A percentile compares a stretch with the other conserved stretches of the same genome.
Conservation (phyloP, 2,329 filamentous ascomycete genomes). For the Monosporascus cannonballus region DNA sequence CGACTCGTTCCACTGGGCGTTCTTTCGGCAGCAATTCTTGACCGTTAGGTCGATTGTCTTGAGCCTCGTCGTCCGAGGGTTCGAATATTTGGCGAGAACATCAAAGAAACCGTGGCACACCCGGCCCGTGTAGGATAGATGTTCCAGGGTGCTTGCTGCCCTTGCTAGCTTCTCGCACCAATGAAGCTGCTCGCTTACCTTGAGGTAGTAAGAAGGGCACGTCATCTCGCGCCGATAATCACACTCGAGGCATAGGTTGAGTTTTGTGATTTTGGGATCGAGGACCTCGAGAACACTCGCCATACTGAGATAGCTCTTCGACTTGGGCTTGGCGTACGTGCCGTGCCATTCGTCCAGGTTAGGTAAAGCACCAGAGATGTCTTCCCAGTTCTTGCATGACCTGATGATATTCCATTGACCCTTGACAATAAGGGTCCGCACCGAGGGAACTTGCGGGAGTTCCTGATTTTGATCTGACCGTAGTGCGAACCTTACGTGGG, state of each 20-base stretch:
- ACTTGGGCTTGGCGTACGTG: conserved; percentile 66
- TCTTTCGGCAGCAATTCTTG: conserved; percentile 64
- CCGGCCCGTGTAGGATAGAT: conserved; percentile 66
- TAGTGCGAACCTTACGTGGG: conserved; percentile 54
- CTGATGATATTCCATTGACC: conserved; percentile 75
- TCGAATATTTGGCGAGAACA: conserved; percentile 42
- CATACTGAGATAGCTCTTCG: conserved; percentile 67
- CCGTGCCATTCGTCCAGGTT: conserved; percentile 58
- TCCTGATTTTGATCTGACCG: conserved; percentile 16
- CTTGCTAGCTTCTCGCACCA: conserved; percentile 60
- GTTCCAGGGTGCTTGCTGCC: conserved; percentile 56
- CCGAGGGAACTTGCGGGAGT: conserved; percentile 44
- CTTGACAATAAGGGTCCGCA: conserved; percentile 64
- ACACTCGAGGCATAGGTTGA: conserved; percentile 65
- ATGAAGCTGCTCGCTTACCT: conserved; percentile 53
- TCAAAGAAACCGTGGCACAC: conserved; percentile 66
- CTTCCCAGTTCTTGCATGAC: conserved; percentile 54
- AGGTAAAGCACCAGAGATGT: conserved; percentile 57
- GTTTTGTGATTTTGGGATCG: conserved; percentile 51
- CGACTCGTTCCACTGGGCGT: conserved; percentile 51
- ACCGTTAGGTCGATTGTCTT: conserved; percentile 66
- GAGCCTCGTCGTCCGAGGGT: conserved; percentile 44
- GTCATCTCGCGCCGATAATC: conserved; percentile 62
- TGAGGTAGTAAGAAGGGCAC: conserved; percentile 55
- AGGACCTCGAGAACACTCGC: conserved; percentile 54